Evolutionary conservation across 2,329 filamentous ascomycete genomes (phyloP).

Genomic region (Scedosporium minutisporum): DNA sequence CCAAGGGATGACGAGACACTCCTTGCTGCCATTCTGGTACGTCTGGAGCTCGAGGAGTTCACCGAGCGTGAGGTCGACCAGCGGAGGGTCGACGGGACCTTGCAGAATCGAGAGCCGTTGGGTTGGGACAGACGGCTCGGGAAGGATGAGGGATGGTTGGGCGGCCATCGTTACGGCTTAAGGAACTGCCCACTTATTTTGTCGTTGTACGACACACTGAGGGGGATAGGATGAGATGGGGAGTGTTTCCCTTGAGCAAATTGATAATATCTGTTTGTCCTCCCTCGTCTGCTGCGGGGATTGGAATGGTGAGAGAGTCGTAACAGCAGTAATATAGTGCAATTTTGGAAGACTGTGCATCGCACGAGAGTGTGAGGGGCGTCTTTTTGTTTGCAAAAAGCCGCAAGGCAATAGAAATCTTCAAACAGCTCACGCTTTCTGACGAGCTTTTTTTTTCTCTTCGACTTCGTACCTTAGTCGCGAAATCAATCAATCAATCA

Average conservation of each 20-base stretch:
- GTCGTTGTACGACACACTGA: not conserved
- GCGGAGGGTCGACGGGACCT: constrained; percentile 57
- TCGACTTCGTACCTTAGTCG: too few species aligned
- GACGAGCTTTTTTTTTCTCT: too few species aligned
- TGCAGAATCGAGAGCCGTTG: constrained; percentile 51
- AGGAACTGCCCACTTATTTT: constrained; percentile 2
- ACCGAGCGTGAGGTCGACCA: constrained; percentile 62
- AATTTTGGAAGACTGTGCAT: too few species aligned
- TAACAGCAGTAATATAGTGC: too few species aligned
- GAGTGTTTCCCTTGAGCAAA: not conserved
- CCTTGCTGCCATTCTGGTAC: constrained; percentile 51
- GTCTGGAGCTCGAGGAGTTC: constrained; percentile 65
- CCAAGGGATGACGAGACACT: constrained; percentile 67
- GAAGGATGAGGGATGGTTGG: constrained; percentile 16
- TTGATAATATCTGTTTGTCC: too few species aligned
- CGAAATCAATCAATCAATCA: not conserved
- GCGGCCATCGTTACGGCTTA: constrained; percentile 16
- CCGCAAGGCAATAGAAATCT: too few species aligned
- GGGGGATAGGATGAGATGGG: not conserved
- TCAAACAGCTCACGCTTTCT: too few species aligned
- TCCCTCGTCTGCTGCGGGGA: too few species aligned
- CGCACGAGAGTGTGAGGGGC: too few species aligned
- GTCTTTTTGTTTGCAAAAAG: too few species aligned
- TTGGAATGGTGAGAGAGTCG: too few species aligned
- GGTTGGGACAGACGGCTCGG: constrained; percentile 18